Conservation (phyloP, 2,329 filamentous ascomycete species). For the Ambrosiella cleistominuta region DNA sequence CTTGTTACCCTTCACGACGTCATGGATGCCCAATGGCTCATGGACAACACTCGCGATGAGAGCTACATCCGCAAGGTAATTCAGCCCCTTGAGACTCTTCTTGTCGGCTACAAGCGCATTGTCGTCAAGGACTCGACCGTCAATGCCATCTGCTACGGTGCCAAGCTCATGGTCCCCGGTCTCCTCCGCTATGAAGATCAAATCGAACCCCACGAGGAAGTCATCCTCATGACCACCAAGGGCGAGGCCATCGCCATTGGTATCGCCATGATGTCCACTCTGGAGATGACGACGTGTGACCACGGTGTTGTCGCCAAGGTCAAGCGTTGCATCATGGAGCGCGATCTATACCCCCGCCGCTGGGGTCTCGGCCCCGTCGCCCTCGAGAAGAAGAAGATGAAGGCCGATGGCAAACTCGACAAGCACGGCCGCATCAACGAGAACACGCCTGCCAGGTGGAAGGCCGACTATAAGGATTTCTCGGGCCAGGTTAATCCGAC, state of each 20-base stretch:
- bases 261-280: slow-evolving; percentile 94
- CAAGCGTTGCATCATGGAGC: slow-evolving; percentile 99
- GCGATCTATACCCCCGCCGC: slow-evolving; percentile 86
- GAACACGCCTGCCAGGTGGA: slow-evolving; percentile 86
- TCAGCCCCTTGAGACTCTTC: slow-evolving; percentile 75
- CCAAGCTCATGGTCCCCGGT: slow-evolving; percentile 97
- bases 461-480: slow-evolving; percentile 81
- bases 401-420: slow-evolving; percentile 92
- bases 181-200: slow-evolving; percentile 76
- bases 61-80: slow-evolving; percentile 82
- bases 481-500: slow-evolving; percentile 31
- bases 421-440: slow-evolving; percentile 92
- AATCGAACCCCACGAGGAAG: slow-evolving; percentile 89
- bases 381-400: slow-evolving; percentile 98
- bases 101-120: slow-evolving; percentile 87
- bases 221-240: slow-evolving; percentile 97
- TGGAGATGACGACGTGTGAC: slow-evolving; percentile 91
- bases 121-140: slow-evolving; percentile 76
- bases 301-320: slow-evolving; percentile 97
- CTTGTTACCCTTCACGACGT: slow-evolving; percentile 79
- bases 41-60: slow-evolving; percentile 93
- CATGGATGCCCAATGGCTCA: slow-evolving; percentile 86
- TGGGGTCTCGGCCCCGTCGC: slow-evolving; percentile 94
- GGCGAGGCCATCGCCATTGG: slow-evolving; percentile 94
- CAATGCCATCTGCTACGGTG: slow-evolving; percentile 95